These are phyloP conservation scores for Leishmania turanica DNA, from an alignment of 208 protist genomes.

Conservation along the genomic window DNA sequence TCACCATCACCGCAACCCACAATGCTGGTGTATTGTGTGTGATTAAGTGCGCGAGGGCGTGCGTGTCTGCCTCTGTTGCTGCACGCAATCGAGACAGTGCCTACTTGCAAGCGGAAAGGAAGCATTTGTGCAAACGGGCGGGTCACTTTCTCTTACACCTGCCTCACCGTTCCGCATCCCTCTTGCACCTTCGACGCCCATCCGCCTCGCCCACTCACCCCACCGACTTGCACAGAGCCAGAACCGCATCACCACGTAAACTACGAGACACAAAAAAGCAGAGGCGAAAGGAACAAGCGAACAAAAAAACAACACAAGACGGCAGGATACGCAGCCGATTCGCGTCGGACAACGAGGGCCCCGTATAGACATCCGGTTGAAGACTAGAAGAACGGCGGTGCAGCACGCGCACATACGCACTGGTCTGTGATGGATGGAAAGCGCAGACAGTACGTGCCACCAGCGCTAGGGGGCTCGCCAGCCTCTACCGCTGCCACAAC, in stretches of 20 bases:
- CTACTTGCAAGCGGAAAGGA: background rate
- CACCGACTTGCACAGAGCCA: background rate
- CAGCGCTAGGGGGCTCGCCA: slow-evolving; percentile 9
- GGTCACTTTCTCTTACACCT: background rate
- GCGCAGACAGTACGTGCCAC: slow-evolving; percentile 25
- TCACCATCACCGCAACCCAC: background rate
- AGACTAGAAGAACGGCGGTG: background rate
- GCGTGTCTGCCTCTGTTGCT: background rate
- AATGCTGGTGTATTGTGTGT: background rate
- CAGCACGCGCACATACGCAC: slow-evolving; percentile 1
- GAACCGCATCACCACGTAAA: background rate
- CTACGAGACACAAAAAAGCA: background rate
- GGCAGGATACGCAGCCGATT: background rate
- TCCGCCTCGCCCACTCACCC: background rate
- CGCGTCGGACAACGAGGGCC: background rate
- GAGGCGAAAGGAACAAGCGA: background rate
- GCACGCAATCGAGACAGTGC: background rate
- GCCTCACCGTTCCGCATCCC: background rate
- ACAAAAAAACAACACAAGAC: background rate
- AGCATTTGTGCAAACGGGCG: background rate
- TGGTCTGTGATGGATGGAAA: slow-evolving; percentile 19
- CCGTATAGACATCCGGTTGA: background rate
- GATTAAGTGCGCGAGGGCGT: background rate
- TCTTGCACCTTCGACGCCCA: background rate
- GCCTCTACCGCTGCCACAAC: background rate